These are phyloP conservation scores for Caryopteris hybrid DNA, from an alignment of 305 asterid genomes.

Conservation along the genomic window DNA sequence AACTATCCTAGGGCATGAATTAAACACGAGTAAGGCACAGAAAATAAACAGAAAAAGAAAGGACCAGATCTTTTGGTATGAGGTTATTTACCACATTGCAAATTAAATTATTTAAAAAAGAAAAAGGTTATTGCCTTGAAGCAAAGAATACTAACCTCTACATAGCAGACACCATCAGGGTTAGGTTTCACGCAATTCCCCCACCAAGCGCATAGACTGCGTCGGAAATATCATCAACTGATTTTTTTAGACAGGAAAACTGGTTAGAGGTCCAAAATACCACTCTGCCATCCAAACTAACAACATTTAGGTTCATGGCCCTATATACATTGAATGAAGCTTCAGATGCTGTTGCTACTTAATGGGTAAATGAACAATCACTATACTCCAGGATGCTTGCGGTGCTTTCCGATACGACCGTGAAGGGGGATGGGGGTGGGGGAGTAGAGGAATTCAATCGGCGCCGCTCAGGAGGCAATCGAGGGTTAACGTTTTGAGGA, in stretches of 20 bases:
- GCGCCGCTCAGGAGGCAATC: no score
- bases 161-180: constrained; percentile 94
- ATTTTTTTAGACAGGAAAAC: neutral
- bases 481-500: no score
- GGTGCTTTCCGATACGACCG: no score
- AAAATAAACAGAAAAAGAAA: neutral
- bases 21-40: neutral
- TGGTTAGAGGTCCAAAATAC: constrained; percentile 6
- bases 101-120: neutral
- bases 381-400: neutral
- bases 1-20: neutral
- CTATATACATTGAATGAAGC: neutral
- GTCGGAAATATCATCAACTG: constrained; percentile 1
- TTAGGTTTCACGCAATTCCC: constrained; percentile 24
- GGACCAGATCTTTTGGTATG: neutral
- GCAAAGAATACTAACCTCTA: constrained; percentile 66
- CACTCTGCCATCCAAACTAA: neutral
- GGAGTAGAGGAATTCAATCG: no score
- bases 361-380: neutral
- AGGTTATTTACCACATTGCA: neutral
- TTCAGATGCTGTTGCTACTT: neutral
- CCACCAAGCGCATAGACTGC: neutral
- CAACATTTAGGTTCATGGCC: neutral
- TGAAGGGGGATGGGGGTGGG: no score
- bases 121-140: constrained; percentile 9